Base-by-base conservation (phyloP, 2,329 filamentous ascomycete genomes). In the Lecanicillium sp. region DNA sequence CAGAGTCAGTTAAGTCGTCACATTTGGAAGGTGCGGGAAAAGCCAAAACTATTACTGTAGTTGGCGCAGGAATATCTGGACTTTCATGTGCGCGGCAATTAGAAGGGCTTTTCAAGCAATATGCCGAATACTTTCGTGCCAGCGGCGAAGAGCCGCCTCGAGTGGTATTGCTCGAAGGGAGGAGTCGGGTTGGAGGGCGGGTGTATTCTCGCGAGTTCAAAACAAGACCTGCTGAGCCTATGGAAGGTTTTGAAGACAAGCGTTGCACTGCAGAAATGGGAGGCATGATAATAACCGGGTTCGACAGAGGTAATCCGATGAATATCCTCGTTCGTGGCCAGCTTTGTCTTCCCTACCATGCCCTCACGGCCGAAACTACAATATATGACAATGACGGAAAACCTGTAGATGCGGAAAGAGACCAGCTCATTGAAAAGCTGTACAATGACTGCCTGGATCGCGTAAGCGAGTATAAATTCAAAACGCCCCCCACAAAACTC, bases 221-320 rank as follows among this genome's bases (percentile, higher is more conserved):
- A 71, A 78, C 65, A 64, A 83, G 66, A 58, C 74, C 57, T 60
- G 67, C 40, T 55, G 67, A 53, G 60, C 63, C 47, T 49, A 78
- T 55, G 62, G 69, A 55, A 51, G 68, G 48, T 55, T 61, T 75
- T 71, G 57, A 74, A 63, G 71, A 68, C 8, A 73, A 70, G 44
- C 68, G 78, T 36, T 83, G 83, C 53, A 96, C 89, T 15, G 92
- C 87, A 22, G 92, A 98, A 58, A 94, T 95, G 80, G 92, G 92
- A 19, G 92, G 90, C 40, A 95, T 98, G 71, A 96, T 98, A 43
- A 88, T 98, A 44, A 95, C 94, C 25, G 92, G 92, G 1, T 98
- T 96, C 56, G 88, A 96, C 48, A 78, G 86, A 48, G 94, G 94
- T 14, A 98, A 98, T 51, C 92, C 92, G 5, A 66, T 98, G 50